phyloP scores from a whole-genome alignment of 2,329 filamentous ascomycete genomes.

The Hypomyces perniciosus region DNA sequence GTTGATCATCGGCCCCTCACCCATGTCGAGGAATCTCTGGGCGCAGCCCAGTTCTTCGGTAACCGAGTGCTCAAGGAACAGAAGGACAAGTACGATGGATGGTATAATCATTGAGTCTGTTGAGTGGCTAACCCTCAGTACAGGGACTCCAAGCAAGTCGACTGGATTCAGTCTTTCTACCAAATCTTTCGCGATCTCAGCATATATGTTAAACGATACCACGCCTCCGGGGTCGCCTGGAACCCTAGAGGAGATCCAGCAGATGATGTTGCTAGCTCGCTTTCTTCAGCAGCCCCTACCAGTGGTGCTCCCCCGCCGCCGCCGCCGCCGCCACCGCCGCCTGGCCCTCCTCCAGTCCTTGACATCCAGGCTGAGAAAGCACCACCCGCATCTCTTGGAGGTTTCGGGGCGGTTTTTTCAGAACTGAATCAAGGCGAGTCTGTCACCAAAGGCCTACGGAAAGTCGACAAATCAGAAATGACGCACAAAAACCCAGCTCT shows the following conservation, averaged over 20 bases:
- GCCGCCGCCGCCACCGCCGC: conserved; percentile 64
- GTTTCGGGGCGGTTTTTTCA: conserved; percentile 83
- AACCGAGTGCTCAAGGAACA: conserved; percentile 89
- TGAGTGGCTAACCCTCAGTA: conserved; percentile 13
- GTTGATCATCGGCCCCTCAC: conserved; percentile 77
- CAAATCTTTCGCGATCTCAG: conserved; percentile 78
- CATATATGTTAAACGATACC: conserved; percentile 80
- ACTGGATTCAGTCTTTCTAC: conserved; percentile 92
- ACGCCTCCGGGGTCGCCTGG: conserved; percentile 75
- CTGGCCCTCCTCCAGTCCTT: conserved; percentile 62
- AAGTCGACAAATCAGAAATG: conserved; percentile 94
- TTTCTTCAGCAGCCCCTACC: conserved; percentile 45
- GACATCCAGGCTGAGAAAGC: conserved; percentile 45
- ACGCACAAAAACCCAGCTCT: conserved; percentile 96
- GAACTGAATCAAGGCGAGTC: conserved; percentile 82
- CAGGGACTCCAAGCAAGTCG: conserved; percentile 72
- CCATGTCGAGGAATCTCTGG: conserved; percentile 76
- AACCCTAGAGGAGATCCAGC: conserved; percentile 72
- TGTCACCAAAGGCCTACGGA: conserved; percentile 84
- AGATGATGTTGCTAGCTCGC: conserved; percentile 55
- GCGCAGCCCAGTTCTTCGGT: conserved; percentile 85
- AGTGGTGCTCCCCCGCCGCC: conserved; percentile 48
- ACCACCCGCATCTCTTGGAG: conserved; percentile 37
- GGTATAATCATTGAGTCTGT: not conserved
- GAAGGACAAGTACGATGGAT: conserved; percentile 56